phyloP scores from a whole-genome alignment of 2,329 filamentous ascomycete genomes.

The Xylaria sp. region DNA sequence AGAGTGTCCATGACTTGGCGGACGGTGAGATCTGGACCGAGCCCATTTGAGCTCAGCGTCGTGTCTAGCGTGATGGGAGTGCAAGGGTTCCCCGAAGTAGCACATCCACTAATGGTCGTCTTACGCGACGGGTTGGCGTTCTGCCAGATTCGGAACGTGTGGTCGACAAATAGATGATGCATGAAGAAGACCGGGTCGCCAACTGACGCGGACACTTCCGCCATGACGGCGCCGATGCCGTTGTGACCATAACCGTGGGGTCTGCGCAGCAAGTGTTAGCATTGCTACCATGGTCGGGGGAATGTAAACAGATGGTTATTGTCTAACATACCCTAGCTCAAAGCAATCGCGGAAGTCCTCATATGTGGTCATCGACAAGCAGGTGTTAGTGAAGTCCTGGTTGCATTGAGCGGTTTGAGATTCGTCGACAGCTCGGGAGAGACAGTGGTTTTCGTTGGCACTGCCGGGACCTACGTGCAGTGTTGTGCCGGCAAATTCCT shows the following conservation, averaged over 20 bases:
- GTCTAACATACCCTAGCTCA: constrained; percentile 49
- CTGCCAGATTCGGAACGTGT: constrained; percentile 50
- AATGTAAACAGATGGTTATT: not conserved
- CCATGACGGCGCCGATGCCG: constrained; percentile 52
- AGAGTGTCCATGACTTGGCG: constrained; percentile 45
- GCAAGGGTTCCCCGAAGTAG: constrained; percentile 44
- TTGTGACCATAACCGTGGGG: constrained; percentile 53
- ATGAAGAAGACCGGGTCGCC: constrained; percentile 52
- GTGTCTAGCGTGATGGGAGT: constrained; percentile 44
- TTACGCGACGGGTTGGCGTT: constrained; percentile 45
- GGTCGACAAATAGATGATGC: constrained; percentile 52
- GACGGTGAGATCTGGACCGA: constrained; percentile 45
- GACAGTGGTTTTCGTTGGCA: constrained; percentile 46
- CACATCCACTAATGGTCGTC: constrained; percentile 47
- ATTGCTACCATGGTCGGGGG: not conserved
- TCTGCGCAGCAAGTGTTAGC: constrained; percentile 43
- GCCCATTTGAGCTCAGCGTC: constrained; percentile 44
- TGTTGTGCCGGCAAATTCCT: constrained; percentile 46
- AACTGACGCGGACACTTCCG: constrained; percentile 49
- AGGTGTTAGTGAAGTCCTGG: constrained; percentile 48
- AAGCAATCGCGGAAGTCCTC: constrained; percentile 49
- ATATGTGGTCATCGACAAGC: constrained; percentile 47
- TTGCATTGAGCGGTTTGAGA: constrained; percentile 47
- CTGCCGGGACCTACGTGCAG: constrained; percentile 50
- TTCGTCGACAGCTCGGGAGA: constrained; percentile 51